These are phyloP conservation scores for Linanthus parryae DNA, from an alignment of 148 eudicot species.

Conservation along the genomic window DNA sequence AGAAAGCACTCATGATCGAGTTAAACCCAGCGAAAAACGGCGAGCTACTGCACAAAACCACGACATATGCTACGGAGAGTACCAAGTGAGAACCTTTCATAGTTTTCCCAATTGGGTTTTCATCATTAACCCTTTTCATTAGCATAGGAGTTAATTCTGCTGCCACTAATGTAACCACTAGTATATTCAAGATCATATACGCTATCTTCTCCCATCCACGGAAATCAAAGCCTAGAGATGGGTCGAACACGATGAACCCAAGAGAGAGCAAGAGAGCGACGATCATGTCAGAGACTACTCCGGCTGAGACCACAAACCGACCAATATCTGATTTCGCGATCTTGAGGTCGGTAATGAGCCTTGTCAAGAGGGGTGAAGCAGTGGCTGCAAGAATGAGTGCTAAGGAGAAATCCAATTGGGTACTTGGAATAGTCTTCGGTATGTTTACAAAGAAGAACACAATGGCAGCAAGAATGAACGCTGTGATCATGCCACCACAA, in stretches of 20 bases:
- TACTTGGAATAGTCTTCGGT: constrained; percentile 9
- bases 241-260: constrained; percentile 49
- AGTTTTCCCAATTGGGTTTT: constrained; percentile 85
- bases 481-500: constrained; percentile 46
- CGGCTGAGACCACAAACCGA: constrained; percentile 59
- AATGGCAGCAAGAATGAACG: constrained; percentile 39
- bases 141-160: constrained; percentile 45
- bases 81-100: constrained; percentile 84
- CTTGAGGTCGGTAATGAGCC: constrained; percentile 79
- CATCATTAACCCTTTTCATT: constrained; percentile 59
- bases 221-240: constrained; percentile 1
- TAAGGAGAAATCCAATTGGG: constrained; percentile 40
- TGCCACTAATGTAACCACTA: constrained; percentile 30
- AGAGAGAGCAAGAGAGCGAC: constrained; percentile 40
- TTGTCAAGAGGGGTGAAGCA: constrained; percentile 61
- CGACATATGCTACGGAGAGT: constrained; percentile 56
- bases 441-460: constrained; percentile 35
- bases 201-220: background rate
- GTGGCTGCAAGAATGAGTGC: constrained; percentile 61
- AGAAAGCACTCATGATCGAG: constrained; percentile 68
- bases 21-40: constrained; percentile 35
- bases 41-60: constrained; percentile 43
- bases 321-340: constrained; percentile 88
- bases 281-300: constrained; percentile 58
- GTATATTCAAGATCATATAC: constrained; percentile 22